Conservation (phyloP, 2,329 filamentous ascomycete genomes). For the Pseudogymnoascus sp. region DNA sequence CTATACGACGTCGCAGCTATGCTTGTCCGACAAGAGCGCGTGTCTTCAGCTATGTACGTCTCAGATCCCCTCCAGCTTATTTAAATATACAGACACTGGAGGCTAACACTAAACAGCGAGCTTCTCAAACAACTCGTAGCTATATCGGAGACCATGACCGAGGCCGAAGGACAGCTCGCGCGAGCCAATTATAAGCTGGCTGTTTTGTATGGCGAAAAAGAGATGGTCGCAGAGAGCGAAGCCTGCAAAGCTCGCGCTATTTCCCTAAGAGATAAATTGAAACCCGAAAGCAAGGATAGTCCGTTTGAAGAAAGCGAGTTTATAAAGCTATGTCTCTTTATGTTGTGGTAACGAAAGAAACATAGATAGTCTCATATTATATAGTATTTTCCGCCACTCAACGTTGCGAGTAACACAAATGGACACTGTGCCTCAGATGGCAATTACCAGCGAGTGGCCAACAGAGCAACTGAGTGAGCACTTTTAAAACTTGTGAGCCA, state of each 20-base stretch:
- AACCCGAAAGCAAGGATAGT: not conserved
- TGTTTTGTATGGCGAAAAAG: conserved; percentile 8
- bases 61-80: not conserved
- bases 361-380: not conserved
- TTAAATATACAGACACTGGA: not conserved
- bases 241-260: not conserved
- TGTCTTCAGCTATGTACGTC: conserved; percentile 8
- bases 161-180: conserved; percentile 7
- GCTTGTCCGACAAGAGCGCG: not conserved
- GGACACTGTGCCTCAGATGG: not conserved
- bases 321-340: conserved; percentile 11
- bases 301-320: conserved; percentile 9
- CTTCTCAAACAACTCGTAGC: conserved; percentile 5
- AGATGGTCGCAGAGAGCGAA: not conserved
- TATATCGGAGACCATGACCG: not conserved
- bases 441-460: not conserved
- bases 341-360: conserved; percentile 5
- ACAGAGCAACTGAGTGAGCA: not conserved
- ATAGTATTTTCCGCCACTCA: not conserved
- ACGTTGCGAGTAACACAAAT: not conserved
- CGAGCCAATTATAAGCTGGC: conserved; percentile 9
- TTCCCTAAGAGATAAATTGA: conserved; percentile 5
- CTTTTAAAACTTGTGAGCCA: not conserved
- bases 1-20: conserved; percentile 8
- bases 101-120: not conserved